Evolutionary conservation across 768 basidiomycete species (phyloP).

Genomic region (Lactarius hatsudake): DNA sequence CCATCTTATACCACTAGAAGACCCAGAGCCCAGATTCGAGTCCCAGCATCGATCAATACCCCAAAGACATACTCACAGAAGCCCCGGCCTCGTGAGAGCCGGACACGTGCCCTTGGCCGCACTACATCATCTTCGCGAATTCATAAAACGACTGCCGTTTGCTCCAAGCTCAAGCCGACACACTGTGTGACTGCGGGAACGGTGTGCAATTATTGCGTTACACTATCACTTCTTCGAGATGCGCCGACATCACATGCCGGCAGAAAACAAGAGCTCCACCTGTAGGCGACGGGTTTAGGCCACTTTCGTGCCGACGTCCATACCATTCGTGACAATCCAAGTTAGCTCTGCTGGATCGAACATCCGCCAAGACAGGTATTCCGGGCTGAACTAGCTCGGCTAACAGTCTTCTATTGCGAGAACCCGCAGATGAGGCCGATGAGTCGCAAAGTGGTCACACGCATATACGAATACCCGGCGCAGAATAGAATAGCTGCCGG

Average conservation of each 20-base stretch:
- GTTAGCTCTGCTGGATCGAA: background rate
- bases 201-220: background rate
- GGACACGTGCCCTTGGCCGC: background rate
- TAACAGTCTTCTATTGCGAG: background rate
- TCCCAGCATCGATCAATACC: background rate
- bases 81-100: background rate
- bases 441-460: background rate
- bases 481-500: background rate
- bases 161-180: background rate
- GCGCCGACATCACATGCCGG: background rate
- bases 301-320: slow-evolving; percentile 1
- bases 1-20: slow-evolving; percentile 2
- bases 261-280: background rate
- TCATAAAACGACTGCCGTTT: background rate
- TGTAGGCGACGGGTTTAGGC: background rate
- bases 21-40: background rate
- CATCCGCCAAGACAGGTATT: background rate
- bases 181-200: background rate
- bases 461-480: too few species aligned
- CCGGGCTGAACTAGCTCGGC: background rate
- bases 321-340: background rate
- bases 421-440: background rate
- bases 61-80: background rate
- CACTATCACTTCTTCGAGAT: background rate
- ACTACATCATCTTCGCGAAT: background rate